These are phyloP conservation scores for Solanum pinnatisectum DNA, from an alignment of 257 asterid genomes.

Conservation along the genomic window DNA sequence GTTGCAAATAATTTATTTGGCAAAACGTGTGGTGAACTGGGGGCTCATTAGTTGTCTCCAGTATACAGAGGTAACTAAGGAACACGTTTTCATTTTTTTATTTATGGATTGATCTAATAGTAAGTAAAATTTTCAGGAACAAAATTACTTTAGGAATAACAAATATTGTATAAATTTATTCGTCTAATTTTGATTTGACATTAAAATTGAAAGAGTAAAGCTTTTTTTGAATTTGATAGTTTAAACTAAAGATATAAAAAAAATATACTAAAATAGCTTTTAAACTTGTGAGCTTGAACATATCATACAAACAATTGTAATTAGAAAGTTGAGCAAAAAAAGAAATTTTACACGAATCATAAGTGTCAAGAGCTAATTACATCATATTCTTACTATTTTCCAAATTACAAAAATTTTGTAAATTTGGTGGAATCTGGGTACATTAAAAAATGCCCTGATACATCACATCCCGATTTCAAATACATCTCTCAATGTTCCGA, in stretches of 20 bases:
- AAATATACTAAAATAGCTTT: too few species aligned
- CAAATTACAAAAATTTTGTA: too few species aligned
- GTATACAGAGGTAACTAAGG: not conserved
- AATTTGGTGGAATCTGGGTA: too few species aligned
- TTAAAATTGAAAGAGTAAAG: not conserved
- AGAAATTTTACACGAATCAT: too few species aligned
- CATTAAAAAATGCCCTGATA: accelerated
- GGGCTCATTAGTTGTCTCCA: not conserved
- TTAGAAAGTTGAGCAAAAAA: not conserved
- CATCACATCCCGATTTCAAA: too few species aligned
- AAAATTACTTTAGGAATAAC: not conserved
- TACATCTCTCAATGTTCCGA: too few species aligned
- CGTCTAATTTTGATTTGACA: accelerated
- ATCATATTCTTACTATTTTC: too few species aligned
- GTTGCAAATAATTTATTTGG: not conserved
- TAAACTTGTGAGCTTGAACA: too few species aligned
- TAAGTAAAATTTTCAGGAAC: not conserved
- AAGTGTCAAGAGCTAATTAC: not conserved
- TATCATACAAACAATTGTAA: too few species aligned
- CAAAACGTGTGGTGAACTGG: not conserved
- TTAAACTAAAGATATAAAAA: too few species aligned
- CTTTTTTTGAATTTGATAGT: accelerated
- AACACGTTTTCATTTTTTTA: not conserved
- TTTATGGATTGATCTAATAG: not conserved
- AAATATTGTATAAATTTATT: not conserved